These are phyloP conservation scores for Bipolaris gigantea DNA, from an alignment of 2,329 filamentous ascomycete species.

Conservation along the genomic window DNA sequence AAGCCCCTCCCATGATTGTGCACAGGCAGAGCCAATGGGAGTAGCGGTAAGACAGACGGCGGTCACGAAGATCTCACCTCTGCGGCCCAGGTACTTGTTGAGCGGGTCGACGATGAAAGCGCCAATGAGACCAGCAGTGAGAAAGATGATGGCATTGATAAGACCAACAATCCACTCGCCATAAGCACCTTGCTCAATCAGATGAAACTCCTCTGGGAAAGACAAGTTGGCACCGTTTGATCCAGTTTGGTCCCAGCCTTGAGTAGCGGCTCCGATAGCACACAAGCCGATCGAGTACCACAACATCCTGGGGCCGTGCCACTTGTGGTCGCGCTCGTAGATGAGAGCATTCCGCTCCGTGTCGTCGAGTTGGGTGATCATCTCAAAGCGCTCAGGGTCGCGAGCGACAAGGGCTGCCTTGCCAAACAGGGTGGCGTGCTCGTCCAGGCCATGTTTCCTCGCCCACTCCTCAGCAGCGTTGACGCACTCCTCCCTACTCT, in stretches of 20 bases:
- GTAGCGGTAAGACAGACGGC: constrained; percentile 41
- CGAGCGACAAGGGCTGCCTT: constrained; percentile 76
- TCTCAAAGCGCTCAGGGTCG: constrained; percentile 65
- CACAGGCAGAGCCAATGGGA: constrained; percentile 43
- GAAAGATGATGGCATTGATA: constrained; percentile 45
- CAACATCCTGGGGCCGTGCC: constrained; percentile 59
- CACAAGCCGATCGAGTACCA: constrained; percentile 69
- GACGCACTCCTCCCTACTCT: constrained; percentile 56
- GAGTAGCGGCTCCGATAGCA: constrained; percentile 69
- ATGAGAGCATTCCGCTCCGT: constrained; percentile 62
- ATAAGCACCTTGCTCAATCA: constrained; percentile 35
- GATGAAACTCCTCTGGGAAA: constrained; percentile 59
- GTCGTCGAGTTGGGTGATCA: constrained; percentile 62
- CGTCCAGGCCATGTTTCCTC: constrained; percentile 58
- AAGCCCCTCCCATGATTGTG: constrained; percentile 42
- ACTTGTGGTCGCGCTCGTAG: constrained; percentile 68
- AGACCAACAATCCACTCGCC: constrained; percentile 39
- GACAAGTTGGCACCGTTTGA: constrained; percentile 59
- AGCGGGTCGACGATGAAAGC: constrained; percentile 37
- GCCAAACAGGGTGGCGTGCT: constrained; percentile 61
- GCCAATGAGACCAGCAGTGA: constrained; percentile 44
- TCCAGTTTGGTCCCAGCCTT: constrained; percentile 68
- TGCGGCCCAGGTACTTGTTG: constrained; percentile 43
- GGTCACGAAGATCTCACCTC: constrained; percentile 45
- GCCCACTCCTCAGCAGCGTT: constrained; percentile 65